A percentile compares a stretch with the other conserved stretches of the same genome.
Evolutionary conservation across 192 early-diverging fungal genomes (phyloP).

Genomic region (Coemansia sp.): DNA sequence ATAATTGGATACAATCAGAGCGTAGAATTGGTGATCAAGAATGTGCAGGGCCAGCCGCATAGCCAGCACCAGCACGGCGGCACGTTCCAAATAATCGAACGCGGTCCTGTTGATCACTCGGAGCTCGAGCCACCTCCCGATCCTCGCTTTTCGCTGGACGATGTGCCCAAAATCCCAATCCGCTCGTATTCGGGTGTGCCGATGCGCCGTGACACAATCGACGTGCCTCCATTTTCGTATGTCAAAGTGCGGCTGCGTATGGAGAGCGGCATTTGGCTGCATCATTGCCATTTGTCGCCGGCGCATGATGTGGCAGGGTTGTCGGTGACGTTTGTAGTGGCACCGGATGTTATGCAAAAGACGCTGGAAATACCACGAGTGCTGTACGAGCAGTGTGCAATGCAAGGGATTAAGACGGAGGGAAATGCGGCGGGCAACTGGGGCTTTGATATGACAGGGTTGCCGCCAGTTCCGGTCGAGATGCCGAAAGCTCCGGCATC

Average conservation of each 20-base stretch:
- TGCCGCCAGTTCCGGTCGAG: conserved; percentile 13
- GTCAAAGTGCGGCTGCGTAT: conserved; percentile 68
- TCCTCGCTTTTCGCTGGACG: not conserved
- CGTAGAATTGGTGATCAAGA: conserved; percentile 67
- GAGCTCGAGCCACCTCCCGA: not conserved
- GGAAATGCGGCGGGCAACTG: conserved; percentile 76
- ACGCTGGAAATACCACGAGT: conserved; percentile 23
- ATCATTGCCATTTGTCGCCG: conserved; percentile 73
- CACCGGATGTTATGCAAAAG: conserved; percentile 58
- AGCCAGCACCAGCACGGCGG: conserved; percentile 80
- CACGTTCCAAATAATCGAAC: conserved; percentile 70
- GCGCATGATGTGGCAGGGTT: conserved; percentile 64
- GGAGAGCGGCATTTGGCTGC: conserved; percentile 76
- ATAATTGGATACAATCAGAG: conserved; percentile 61
- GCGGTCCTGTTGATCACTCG: conserved; percentile 37
- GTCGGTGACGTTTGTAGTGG: conserved; percentile 67
- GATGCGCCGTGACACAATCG: conserved; percentile 68
- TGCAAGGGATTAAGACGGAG: conserved; percentile 50
- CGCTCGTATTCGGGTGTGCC: not conserved
- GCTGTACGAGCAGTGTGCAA: conserved; percentile 58
- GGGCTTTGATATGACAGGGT: conserved; percentile 64
- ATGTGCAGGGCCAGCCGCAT: conserved; percentile 65
- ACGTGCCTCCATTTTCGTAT: conserved; percentile 58
- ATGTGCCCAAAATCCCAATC: not conserved
- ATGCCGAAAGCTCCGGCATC: not conserved